A percentile compares a stretch with the other conserved stretches of the same genome.
These are phyloP conservation scores for Tuber brumale DNA, from an alignment of 495 filamentous ascomycete species.

Conservation along the genomic window DNA sequence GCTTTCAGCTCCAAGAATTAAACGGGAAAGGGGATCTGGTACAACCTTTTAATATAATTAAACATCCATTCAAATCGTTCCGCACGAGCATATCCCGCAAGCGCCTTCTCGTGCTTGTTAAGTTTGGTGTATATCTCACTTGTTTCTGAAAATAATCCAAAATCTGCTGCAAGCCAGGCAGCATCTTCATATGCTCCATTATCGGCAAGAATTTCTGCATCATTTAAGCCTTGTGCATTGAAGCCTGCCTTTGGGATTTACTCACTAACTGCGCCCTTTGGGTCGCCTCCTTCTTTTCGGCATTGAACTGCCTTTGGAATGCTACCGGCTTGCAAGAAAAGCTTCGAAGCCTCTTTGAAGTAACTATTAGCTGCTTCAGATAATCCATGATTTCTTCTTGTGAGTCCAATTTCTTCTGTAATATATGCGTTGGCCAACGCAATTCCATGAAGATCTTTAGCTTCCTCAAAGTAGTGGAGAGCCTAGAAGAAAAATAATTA, in stretches of 20 bases:
- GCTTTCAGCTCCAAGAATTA: background rate
- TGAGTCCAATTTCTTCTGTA: constrained; percentile 13
- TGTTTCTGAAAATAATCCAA: constrained; percentile 14
- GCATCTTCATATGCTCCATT: constrained; percentile 20
- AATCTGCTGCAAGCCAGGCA: constrained; percentile 7
- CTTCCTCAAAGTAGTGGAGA: constrained; percentile 24
- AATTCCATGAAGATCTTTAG: constrained; percentile 9
- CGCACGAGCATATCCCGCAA: constrained; percentile 12
- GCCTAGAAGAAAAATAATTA: constrained; percentile 8
- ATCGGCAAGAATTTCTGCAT: constrained; percentile 21
- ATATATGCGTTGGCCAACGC: constrained; percentile 23
- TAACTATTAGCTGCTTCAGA: constrained; percentile 6
- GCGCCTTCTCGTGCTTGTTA: constrained; percentile 15
- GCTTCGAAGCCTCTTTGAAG: constrained; percentile 14
- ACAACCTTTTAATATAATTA: constrained; percentile 10
- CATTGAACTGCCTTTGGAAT: constrained; percentile 22
- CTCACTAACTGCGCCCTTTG: constrained; percentile 21
- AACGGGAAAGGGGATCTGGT: background rate
- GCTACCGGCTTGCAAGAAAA: constrained; percentile 14
- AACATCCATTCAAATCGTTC: constrained; percentile 5
- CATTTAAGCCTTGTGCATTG: background rate
- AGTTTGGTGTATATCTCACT: constrained; percentile 7
- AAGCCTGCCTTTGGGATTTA: background rate
- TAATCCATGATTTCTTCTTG: constrained; percentile 6
- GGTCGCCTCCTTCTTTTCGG: constrained; percentile 16